Base-by-base conservation (phyloP, 192 early-diverging fungal species). In the Umbelopsis ramanniana region DNA sequence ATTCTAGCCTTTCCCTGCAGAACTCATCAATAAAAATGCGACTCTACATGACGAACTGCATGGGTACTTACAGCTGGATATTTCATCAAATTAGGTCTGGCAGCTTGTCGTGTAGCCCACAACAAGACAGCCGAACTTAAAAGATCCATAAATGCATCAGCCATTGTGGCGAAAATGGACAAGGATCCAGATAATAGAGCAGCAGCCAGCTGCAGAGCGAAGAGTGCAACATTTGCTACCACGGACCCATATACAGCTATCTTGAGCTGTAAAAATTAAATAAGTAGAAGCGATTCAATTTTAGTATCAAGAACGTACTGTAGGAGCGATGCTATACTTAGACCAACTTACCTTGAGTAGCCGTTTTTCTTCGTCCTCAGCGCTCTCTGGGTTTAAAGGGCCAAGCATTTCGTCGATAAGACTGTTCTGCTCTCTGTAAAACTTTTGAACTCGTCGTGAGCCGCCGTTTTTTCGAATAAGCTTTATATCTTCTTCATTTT, bases 351-450 rank as follows among this genome's bases (percentile, higher is more conserved):
- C 75, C 75, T 83, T 81, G 63, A 75, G 67, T 55, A 82, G 69
- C 17, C 57, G 68, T 22, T 71, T 70, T 50, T 82, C 76, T 14
- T 74, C 55, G 38, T 86, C 80, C 66, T 85, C 73, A 40, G 57
- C 71, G 68, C 70, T 73, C 72, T 75, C 54, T 48, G 79, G 60
- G 22, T 76, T 76, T 24, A 80, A 70, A 23, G 91, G 87, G 9
- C 83, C 79, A 40, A 96, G 76, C 47, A 94, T 87, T 55, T 86
- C 83, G 55, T 92, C 83, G 75, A 96, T 96, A 47, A 91, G 83
- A 52, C 92, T 88, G 73, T 97, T 95, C 73, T 97, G 95, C 40
- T 84, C 75, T 60, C 89, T 73, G 78, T 97, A 97, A 72, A 94
- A 97, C 24, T 82, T 76, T 43, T 79, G 82, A n/a, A 93, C 74